Evolutionary conservation across 164 flowering plant species (phyloP).

Genomic region (Berberis thunbergii): DNA sequence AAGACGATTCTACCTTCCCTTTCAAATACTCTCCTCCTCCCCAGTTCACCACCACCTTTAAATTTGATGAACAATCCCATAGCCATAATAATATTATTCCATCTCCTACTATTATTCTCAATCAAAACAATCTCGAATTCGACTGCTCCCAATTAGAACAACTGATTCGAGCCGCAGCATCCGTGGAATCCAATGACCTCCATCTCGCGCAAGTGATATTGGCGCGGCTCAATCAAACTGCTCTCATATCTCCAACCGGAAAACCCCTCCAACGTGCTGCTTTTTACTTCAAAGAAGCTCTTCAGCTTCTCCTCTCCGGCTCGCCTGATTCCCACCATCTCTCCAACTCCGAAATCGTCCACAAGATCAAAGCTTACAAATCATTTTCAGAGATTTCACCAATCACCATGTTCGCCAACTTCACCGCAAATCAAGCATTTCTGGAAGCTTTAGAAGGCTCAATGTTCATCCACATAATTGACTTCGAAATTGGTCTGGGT

Average conservation of each 20-base stretch:
- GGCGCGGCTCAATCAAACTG: constrained; percentile 69
- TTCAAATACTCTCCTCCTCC: constrained; percentile 17
- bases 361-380: constrained; percentile 56
- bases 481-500: constrained; percentile 87
- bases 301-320: constrained; percentile 38
- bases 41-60: background rate
- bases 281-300: constrained; percentile 85
- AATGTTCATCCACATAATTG: constrained; percentile 50
- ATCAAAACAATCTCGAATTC: constrained; percentile 19
- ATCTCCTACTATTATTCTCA: background rate
- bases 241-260: constrained; percentile 42
- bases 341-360: constrained; percentile 42
- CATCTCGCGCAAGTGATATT: constrained; percentile 64
- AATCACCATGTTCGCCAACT: constrained; percentile 66
- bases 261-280: constrained; percentile 81
- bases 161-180: constrained; percentile 59
- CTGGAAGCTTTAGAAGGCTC: constrained; percentile 61
- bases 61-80: background rate
- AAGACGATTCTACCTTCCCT: constrained; percentile 24
- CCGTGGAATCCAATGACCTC: constrained; percentile 57
- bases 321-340: constrained; percentile 8
- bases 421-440: constrained; percentile 80
- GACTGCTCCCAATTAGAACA: constrained; percentile 48
- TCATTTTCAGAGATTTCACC: constrained; percentile 65
- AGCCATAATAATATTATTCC: constrained; percentile 1